Percentiles rank a stretch among this genome's conserved stretches.
phyloP scores from a whole-genome alignment of 225 moss, liverwort and hornwort genomes.

The Physcomitrellopsis africana region DNA sequence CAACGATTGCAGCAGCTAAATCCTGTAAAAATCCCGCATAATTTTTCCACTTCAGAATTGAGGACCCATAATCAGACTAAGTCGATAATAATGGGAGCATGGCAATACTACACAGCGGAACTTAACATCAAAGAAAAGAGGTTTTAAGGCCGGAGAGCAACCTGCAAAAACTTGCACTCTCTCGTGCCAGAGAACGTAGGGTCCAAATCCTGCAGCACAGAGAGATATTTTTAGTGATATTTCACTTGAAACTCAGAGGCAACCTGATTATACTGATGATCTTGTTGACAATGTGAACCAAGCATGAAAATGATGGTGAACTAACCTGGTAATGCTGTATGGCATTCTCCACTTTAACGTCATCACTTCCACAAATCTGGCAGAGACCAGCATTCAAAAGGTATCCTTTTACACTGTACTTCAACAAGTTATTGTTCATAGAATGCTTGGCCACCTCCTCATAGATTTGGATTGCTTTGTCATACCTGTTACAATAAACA shows the following conservation, averaged over 20 bases:
- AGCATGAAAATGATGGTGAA: constrained; percentile 10
- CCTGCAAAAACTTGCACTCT: constrained; percentile 87
- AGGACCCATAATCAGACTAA: constrained; percentile 5
- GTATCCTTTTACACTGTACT: constrained; percentile 75
- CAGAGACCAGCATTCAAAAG: constrained; percentile 73
- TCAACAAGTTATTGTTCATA: constrained; percentile 69
- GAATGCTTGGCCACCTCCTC: constrained; percentile 70
- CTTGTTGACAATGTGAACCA: constrained; percentile 3
- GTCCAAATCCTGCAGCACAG: constrained; percentile 81
- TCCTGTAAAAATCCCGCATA: constrained; percentile 51
- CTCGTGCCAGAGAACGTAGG: constrained; percentile 89
- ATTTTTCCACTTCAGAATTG: constrained; percentile 31
- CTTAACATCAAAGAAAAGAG: not conserved
- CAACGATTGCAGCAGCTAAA: constrained; percentile 61
- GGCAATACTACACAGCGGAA: not conserved
- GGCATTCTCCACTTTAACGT: constrained; percentile 61
- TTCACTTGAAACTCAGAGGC: not conserved
- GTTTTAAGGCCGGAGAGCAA: constrained; percentile 31
- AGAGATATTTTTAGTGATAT: not conserved
- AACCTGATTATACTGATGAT: not conserved
- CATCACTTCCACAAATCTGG: constrained; percentile 64
- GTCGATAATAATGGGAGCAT: not conserved
- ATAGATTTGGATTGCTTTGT: constrained; percentile 60
- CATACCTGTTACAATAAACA: constrained; percentile 51
- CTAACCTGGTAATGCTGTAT: constrained; percentile 59